Base-by-base conservation (phyloP, 2,329 filamentous ascomycete genomes). In the Septoria petroselini region DNA sequence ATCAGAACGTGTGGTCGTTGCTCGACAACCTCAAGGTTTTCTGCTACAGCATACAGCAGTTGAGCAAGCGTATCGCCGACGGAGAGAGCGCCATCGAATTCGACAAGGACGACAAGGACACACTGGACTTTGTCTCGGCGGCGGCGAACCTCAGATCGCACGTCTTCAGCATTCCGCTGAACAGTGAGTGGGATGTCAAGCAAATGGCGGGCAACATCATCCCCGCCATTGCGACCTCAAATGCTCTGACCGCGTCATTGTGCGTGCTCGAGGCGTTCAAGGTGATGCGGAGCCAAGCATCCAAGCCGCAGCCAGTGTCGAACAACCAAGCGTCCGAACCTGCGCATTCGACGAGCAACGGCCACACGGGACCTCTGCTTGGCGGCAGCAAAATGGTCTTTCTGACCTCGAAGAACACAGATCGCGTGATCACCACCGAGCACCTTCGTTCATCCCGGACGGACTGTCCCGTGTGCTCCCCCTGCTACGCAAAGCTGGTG, bases 161-260 rank as follows among this genome's bases (percentile, higher is more conserved):
- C 18, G 78, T 95, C n/a, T 98, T 98, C 65, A 86, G 84, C 48
- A 95, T 98, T 50, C 86, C 91, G 46, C 73, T 76, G 3, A 91
- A 89, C 68, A 95, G 90, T 17, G 89, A 94, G 52, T 98, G 97
- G 65, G 91, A 97, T 65, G 91, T 93, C 63, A 98, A 98, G 73
- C 81, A 98, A 71, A 98, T 97, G 91, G 93, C 93, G 3, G 93
- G 93, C 46, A 98, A 98, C 67, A 98, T 98, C 62, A 98, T 98
- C 54, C 93, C 93, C 1, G 93, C 93, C 1, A 98, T 98, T 65
- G 93, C 93, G 4, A 98, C 93, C 0, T 97, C 93, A 0, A 98
- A 98, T 68, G 93, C 93, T 12, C 95, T 97, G 68, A 91, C 93
- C 1, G 93, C 93, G 12, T 86, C 89, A 9, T 78, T 98, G 7